These are phyloP conservation scores for Farysia itapuensis DNA, from an alignment of 1,284 basidiomycete species.

Conservation along the genomic window DNA sequence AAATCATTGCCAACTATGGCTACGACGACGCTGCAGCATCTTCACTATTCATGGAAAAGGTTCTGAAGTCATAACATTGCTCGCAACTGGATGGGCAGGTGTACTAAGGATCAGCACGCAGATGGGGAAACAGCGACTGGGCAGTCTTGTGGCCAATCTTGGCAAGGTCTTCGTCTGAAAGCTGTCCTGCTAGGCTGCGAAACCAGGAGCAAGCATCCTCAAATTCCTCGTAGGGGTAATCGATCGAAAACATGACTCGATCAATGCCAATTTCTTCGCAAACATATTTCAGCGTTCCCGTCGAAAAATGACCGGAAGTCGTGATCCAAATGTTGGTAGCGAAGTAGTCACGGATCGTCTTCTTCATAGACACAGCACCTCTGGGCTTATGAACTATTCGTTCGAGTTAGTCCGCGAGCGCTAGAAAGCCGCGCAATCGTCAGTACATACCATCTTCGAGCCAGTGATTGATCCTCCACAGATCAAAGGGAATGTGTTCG, in stretches of 20 bases:
- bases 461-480: slow-evolving; percentile 60
- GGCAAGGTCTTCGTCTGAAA: slow-evolving; percentile 23
- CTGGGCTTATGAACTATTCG: slow-evolving; percentile 45
- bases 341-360: slow-evolving; percentile 45
- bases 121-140: slow-evolving; percentile 31
- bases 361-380: slow-evolving; percentile 40
- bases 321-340: slow-evolving; percentile 56
- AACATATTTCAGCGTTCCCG: slow-evolving; percentile 44
- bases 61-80: too few species aligned
- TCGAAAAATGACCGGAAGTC: slow-evolving; percentile 50
- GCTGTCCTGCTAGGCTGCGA: slow-evolving; percentile 24
- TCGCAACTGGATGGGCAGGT: too few species aligned
- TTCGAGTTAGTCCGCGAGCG: background rate
- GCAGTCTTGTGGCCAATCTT: slow-evolving; percentile 40
- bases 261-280: slow-evolving; percentile 52
- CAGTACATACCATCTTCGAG: slow-evolving; percentile 46
- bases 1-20: slow-evolving; percentile 21
- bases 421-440: background rate
- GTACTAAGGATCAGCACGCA: too few species aligned
- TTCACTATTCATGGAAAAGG: slow-evolving; percentile 29
- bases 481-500: slow-evolving; percentile 58
- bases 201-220: slow-evolving; percentile 58
- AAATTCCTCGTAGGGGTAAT: slow-evolving; percentile 59
- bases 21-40: slow-evolving; percentile 17
- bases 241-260: slow-evolving; percentile 59